Conservation (phyloP, 2,329 filamentous ascomycete species). For the Thelonectria discophora region DNA sequence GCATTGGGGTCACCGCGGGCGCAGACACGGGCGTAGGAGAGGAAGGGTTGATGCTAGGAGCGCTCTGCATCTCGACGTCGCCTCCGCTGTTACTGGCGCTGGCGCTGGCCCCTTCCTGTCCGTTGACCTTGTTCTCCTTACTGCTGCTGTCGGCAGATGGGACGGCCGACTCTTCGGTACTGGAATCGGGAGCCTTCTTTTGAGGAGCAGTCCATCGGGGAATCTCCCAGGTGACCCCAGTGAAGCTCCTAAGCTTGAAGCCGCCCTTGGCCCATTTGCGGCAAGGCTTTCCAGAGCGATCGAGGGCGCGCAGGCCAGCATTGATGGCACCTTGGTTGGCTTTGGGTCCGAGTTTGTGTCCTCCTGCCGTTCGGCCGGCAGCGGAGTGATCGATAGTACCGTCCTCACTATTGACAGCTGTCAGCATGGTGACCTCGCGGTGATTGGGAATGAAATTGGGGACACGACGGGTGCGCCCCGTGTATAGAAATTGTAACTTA, state of each 20-base stretch:
- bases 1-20: constrained; percentile 33
- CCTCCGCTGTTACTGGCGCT: constrained; percentile 53
- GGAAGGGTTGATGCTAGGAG: constrained; percentile 60
- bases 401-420: constrained; percentile 61
- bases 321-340: constrained; percentile 98
- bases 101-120: constrained; percentile 58
- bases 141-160: constrained; percentile 63
- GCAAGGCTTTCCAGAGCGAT: constrained; percentile 90
- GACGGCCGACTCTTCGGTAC: constrained; percentile 56
- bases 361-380: constrained; percentile 58
- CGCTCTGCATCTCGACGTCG: constrained; percentile 64
- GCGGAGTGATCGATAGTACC: constrained; percentile 67
- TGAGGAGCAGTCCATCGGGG: constrained; percentile 82
- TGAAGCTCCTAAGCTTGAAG: constrained; percentile 91
- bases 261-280: constrained; percentile 88
- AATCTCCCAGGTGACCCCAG: constrained; percentile 83
- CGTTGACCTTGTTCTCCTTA: constrained; percentile 73
- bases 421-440: constrained; percentile 40
- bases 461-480: constrained; percentile 8
- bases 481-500: constrained; percentile 62
- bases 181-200: constrained; percentile 59
- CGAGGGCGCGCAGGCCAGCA: constrained; percentile 90
- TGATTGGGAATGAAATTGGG: not conserved
- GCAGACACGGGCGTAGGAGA: constrained; percentile 56
- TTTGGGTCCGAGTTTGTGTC: constrained; percentile 92